Evolutionary conservation across 1,284 basidiomycete genomes (phyloP), one percentile per base, ranked within the genome.

Genomic region (Ganoderma multipileum): DNA sequence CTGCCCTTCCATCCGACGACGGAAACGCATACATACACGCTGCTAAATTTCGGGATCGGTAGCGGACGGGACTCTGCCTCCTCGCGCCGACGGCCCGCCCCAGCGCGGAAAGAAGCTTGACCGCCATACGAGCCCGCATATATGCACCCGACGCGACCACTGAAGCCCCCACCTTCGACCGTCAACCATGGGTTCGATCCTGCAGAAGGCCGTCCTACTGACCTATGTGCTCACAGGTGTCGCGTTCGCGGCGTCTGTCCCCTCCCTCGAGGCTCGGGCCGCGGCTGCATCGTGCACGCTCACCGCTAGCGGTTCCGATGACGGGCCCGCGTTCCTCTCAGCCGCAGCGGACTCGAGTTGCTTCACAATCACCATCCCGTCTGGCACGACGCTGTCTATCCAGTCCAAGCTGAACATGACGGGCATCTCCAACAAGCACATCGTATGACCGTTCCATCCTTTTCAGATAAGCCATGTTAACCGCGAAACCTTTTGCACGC

Each of bases 401-500:
- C 80, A 78, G 12, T 84, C 86, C 7, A 80, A 82, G 39, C 70
- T 89, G 75, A 83, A 89, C 72, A 88, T 87, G 85, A 88, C 87
- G 0, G 84, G 83, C 0, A 75, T 87, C 8, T 69, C 73, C 1
- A 79, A 88, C 75, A 87, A 81, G 73, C 84, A 85, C 64, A 85
- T 89, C 68, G 87, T 89, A 68, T 63, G 84, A 74, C 7, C 30
- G 36, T 7, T 41, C 36, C 12, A 20, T 28, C 2, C 20, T 20
- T 18, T 28, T 12, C 47, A 23, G 11, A 23, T 23, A 2, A 47
- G n/a, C 3, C 44, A 2, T 3, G n/a, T 23, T 23, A 23, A 47
- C 44, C 44, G 8, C 6, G 18, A 1, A 41, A 4, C 3, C 7
- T 14, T 9, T n/a, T 1, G 5, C n/a, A 8, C 2, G 11, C 3